These are phyloP conservation scores for Aspergillus indologenus DNA, from an alignment of 495 filamentous ascomycete genomes.

Conservation along the genomic window DNA sequence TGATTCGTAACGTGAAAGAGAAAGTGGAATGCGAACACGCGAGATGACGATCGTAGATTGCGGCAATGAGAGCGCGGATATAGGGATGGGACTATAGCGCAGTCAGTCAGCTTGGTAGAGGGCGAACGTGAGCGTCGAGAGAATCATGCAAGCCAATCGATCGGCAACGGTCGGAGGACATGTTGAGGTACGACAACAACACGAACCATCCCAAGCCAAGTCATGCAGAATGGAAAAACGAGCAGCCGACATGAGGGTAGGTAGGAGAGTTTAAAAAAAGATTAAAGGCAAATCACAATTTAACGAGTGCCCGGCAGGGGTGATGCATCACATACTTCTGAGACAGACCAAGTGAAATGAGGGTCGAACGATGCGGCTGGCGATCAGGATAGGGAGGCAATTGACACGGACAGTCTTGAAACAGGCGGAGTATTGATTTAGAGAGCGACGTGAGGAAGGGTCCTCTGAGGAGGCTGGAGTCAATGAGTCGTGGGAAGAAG, in stretches of 20 bases:
- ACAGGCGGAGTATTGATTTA: constrained; percentile 13
- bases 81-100: constrained; percentile 6
- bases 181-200: constrained; percentile 13
- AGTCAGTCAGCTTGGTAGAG: constrained; percentile 15
- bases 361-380: constrained; percentile 14
- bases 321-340: constrained; percentile 12
- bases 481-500: constrained; percentile 11
- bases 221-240: not conserved
- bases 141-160: constrained; percentile 10
- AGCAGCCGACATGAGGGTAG: not conserved
- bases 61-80: not conserved
- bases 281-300: not conserved
- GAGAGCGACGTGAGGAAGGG: constrained; percentile 18
- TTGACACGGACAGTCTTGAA: constrained; percentile 12
- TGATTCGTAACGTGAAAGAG: not conserved
- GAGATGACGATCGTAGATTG: not conserved
- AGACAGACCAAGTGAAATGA: constrained; percentile 12
- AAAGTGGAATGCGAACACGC: not conserved
- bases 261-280: constrained; percentile 1
- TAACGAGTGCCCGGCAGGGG: constrained; percentile 2
- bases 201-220: constrained; percentile 9
- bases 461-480: constrained; percentile 15
- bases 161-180: constrained; percentile 7
- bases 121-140: constrained; percentile 6
- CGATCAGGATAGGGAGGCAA: constrained; percentile 7